Percentiles rank a stretch among this genome's conserved stretches.
phyloP scores from a whole-genome alignment of 2,329 filamentous ascomycete genomes.

The Ophiocordyceps unilateralis region DNA sequence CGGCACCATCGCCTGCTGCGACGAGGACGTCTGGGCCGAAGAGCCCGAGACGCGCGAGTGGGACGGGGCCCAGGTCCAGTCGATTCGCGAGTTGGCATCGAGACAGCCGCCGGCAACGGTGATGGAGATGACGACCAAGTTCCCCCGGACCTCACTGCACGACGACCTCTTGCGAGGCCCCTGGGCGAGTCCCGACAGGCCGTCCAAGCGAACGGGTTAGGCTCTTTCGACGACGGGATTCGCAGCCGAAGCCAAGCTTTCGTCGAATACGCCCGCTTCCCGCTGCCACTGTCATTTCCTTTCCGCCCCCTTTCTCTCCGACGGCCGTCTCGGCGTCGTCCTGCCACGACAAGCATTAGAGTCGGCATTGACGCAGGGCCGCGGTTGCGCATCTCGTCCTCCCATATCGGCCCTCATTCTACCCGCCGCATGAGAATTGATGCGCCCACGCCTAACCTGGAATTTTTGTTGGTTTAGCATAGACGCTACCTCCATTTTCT shows the following conservation, averaged over 20 bases:
- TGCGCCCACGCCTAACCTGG: not conserved
- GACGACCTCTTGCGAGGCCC: not conserved
- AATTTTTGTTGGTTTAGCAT: not conserved
- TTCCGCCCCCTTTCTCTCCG: not conserved
- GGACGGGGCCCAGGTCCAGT: not conserved
- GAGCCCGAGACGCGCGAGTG: not conserved
- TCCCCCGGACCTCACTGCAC: not conserved
- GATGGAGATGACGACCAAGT: not conserved
- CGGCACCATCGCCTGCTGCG: not conserved
- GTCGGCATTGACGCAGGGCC: not conserved
- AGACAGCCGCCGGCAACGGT: not conserved
- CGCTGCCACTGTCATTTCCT: not conserved
- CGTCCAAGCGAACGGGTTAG: not conserved
- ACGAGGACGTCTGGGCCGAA: not conserved
- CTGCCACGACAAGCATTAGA: not conserved
- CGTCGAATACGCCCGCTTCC: not conserved
- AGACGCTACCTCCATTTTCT: not conserved
- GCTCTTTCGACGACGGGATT: not conserved
- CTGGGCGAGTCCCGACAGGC: not conserved
- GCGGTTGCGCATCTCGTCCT: not conserved
- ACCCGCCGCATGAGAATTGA: not conserved
- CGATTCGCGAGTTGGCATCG: not conserved
- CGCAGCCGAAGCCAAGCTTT: not conserved
- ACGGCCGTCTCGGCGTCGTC: not conserved
- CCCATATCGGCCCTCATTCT: no score